These are phyloP conservation scores for Yamadazyma scolyti DNA, from an alignment of 805 yeast species.

Conservation along the genomic window DNA sequence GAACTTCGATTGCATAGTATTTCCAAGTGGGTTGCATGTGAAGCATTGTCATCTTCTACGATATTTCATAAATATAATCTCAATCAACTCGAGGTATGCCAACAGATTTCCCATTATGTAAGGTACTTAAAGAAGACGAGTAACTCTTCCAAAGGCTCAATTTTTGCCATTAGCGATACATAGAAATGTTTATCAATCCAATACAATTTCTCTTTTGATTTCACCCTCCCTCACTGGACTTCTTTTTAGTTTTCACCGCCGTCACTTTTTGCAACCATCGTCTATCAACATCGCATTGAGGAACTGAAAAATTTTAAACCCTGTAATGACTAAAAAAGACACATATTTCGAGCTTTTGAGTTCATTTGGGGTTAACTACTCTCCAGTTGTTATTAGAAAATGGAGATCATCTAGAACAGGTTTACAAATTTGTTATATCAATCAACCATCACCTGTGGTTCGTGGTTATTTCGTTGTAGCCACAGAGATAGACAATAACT, in stretches of 20 bases:
- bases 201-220: no score
- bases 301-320: constrained; percentile 4
- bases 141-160: neutral
- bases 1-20: constrained; percentile 31
- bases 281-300: no score
- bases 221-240: no score
- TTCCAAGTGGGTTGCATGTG: constrained; percentile 28
- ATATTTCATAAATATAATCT: neutral
- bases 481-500: constrained; percentile 81
- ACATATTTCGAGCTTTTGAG: constrained; percentile 7
- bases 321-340: constrained; percentile 22
- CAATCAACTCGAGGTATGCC: constrained; percentile 5
- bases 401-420: constrained; percentile 83
- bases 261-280: no score
- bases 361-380: constrained; percentile 65
- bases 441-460: constrained; percentile 81
- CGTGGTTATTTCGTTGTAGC: constrained; percentile 96
- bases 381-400: constrained; percentile 66
- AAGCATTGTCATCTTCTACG: constrained; percentile 12
- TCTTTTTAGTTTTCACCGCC: no score
- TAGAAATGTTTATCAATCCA: neutral
- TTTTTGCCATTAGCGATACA: neutral
- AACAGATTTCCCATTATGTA: constrained; percentile 3
- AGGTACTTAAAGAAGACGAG: constrained; percentile 5
- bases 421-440: constrained; percentile 70